Evolutionary conservation across 768 basidiomycete genomes (phyloP).

Genomic region (Leccinum barrowsii): DNA sequence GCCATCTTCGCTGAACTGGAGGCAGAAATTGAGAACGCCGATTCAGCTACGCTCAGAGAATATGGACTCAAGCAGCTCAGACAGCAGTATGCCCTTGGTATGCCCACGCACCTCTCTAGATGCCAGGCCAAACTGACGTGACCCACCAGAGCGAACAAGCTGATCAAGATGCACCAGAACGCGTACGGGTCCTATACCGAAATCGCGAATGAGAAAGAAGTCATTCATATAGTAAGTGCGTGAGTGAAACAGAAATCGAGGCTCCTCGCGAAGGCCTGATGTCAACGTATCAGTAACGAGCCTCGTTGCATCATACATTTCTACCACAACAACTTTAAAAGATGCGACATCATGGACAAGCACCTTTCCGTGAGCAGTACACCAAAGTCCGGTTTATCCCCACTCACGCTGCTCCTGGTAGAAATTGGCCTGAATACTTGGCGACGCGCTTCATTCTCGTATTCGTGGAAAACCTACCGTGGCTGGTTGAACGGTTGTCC

Average conservation of each 20-base stretch:
- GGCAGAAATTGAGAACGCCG: constrained; percentile 79
- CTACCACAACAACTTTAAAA: constrained; percentile 86
- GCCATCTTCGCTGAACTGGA: constrained; percentile 80
- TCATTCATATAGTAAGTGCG: constrained; percentile 75
- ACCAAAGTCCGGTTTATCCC: background rate
- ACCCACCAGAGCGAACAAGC: constrained; percentile 53
- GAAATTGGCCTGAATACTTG: constrained; percentile 84
- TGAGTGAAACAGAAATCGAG: constrained; percentile 44
- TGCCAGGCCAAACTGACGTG: background rate
- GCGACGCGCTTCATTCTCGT: constrained; percentile 88
- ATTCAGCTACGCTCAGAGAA: constrained; percentile 67
- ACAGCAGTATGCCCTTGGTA: constrained; percentile 55
- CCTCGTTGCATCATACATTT: constrained; percentile 87
- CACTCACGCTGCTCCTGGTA: constrained; percentile 33
- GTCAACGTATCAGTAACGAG: constrained; percentile 55
- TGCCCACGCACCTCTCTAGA: background rate
- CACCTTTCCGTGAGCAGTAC: constrained; percentile 67
- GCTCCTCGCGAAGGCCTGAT: background rate
- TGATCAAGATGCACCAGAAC: constrained; percentile 62
- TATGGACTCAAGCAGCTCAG: constrained; percentile 72
- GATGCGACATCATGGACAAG: constrained; percentile 96
- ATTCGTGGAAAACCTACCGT: constrained; percentile 91
- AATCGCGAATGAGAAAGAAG: constrained; percentile 84
- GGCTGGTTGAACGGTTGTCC: constrained; percentile 84
- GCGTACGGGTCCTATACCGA: constrained; percentile 82